Percentiles rank a stretch among this genome's conserved stretches.
Conservation (phyloP, 1,284 basidiomycete species). For the Athelia psychrophila region DNA sequence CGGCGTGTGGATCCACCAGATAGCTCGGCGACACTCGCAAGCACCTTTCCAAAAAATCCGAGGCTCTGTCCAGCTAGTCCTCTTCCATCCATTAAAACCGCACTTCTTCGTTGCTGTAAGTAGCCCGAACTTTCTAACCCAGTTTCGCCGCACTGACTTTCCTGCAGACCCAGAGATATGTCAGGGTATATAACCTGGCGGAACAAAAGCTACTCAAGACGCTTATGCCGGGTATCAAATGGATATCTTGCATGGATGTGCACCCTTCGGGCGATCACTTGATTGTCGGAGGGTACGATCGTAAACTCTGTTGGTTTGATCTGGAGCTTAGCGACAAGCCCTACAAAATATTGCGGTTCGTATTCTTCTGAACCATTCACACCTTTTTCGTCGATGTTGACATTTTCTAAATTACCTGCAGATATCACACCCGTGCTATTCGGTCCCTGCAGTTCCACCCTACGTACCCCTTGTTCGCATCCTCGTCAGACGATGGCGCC, state of each 20-base stretch:
- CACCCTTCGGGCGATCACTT: slow-evolving; percentile 96
- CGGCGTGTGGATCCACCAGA: slow-evolving; percentile 92
- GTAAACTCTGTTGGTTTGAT: slow-evolving; percentile 98
- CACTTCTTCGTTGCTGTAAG: slow-evolving; percentile 96
- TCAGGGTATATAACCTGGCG: slow-evolving; percentile 93
- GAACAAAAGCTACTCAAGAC: slow-evolving; percentile 94
- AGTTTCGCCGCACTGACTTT: slow-evolving; percentile 7
- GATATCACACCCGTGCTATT: slow-evolving; percentile 93
- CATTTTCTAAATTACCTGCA: slow-evolving; percentile 7
- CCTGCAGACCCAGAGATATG: slow-evolving; percentile 88
- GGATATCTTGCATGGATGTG: slow-evolving; percentile 97
- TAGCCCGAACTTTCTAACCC: slow-evolving; percentile 11
- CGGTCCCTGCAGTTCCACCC: slow-evolving; percentile 91
- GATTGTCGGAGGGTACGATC: slow-evolving; percentile 96
- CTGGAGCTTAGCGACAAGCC: slow-evolving; percentile 94
- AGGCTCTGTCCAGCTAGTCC: slow-evolving; percentile 86
- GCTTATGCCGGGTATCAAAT: slow-evolving; percentile 88
- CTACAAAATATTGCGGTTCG: slow-evolving; percentile 90
- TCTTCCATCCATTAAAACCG: slow-evolving; percentile 94
- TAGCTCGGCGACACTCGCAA: slow-evolving; percentile 92
- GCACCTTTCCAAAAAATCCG: slow-evolving; percentile 96
- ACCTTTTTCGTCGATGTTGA: background rate
- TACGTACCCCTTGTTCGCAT: slow-evolving; percentile 94
- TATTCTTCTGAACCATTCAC: slow-evolving; percentile 2
- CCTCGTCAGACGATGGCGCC: slow-evolving; percentile 94